These are phyloP conservation scores for Croton laevigatus DNA, from an alignment of 441 rosid genomes.

Conservation along the genomic window DNA sequence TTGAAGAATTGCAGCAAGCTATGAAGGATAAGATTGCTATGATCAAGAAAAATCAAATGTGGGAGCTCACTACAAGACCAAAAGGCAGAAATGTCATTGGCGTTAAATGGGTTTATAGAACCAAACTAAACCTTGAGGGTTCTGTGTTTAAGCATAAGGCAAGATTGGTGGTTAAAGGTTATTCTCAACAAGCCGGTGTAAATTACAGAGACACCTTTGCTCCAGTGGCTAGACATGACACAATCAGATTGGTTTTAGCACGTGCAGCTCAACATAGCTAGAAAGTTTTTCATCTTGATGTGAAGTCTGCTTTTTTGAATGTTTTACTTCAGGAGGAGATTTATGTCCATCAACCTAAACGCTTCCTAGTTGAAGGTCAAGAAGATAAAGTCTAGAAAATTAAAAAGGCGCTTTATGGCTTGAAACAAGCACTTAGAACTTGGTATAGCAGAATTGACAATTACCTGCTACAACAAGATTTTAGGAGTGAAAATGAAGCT, in stretches of 20 bases:
- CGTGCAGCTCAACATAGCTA: neutral
- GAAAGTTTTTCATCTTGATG: neutral
- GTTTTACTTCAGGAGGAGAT: neutral
- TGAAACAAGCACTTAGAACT: neutral
- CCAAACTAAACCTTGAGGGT: neutral
- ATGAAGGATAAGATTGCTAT: neutral
- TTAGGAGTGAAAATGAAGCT: constrained; percentile 7
- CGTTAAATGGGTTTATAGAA: neutral
- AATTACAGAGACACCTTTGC: neutral
- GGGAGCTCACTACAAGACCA: neutral
- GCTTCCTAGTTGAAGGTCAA: neutral
- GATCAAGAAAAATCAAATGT: neutral
- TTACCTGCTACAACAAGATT: neutral
- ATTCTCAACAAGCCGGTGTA: neutral
- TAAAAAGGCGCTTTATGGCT: neutral
- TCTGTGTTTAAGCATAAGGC: neutral
- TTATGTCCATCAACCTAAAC: neutral
- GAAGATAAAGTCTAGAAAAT: neutral
- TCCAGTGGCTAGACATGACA: neutral
- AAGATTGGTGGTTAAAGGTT: neutral
- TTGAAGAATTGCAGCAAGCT: neutral
- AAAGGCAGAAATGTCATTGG: neutral
- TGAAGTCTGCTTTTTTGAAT: neutral
- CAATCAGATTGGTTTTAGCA: neutral
- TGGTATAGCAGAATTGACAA: neutral